A percentile compares a stretch with the other conserved stretches of the same genome.
These are phyloP conservation scores for Capillidium rhysosporum DNA, from an alignment of 371 early-diverging fungal species.

Conservation along the genomic window DNA sequence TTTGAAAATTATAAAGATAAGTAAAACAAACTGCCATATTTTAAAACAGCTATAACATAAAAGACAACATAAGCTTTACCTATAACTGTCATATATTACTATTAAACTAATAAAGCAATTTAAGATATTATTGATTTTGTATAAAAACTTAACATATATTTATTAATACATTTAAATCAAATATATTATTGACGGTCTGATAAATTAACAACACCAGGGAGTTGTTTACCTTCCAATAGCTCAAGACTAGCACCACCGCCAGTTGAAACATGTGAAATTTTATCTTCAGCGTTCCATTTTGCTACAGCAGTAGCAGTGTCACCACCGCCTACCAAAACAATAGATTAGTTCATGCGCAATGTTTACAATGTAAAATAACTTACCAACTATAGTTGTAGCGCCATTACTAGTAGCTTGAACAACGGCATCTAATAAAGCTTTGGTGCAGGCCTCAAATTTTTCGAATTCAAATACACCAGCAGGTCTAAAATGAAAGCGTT, in stretches of 20 bases:
- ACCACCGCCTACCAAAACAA: constrained; percentile 68
- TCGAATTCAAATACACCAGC: constrained; percentile 96
- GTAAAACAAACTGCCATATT: too few relatives aligned
- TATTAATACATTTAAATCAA: not conserved
- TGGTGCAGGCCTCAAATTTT: constrained; percentile 82
- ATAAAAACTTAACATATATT: too few relatives aligned
- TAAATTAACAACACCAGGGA: constrained; percentile 83
- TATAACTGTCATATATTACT: too few relatives aligned
- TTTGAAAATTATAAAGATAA: too few relatives aligned
- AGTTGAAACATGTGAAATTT: constrained; percentile 90
- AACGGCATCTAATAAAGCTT: constrained; percentile 62
- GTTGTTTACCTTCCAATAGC: constrained; percentile 80
- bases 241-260: constrained; percentile 97
- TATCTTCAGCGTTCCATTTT: constrained; percentile 61
- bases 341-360: not conserved
- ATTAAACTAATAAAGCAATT: too few relatives aligned
- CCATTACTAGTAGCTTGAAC: constrained; percentile 62
- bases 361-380: not conserved
- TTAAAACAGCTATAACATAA: too few relatives aligned
- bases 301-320: constrained; percentile 96
- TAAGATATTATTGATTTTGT: too few relatives aligned
- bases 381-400: constrained; percentile 38
- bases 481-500: constrained; percentile 22
- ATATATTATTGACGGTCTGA: constrained; percentile 15
- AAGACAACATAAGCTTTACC: too few relatives aligned